phyloP scores from a whole-genome alignment of 441 rosid species.

The Flueggea neowawraea region DNA sequence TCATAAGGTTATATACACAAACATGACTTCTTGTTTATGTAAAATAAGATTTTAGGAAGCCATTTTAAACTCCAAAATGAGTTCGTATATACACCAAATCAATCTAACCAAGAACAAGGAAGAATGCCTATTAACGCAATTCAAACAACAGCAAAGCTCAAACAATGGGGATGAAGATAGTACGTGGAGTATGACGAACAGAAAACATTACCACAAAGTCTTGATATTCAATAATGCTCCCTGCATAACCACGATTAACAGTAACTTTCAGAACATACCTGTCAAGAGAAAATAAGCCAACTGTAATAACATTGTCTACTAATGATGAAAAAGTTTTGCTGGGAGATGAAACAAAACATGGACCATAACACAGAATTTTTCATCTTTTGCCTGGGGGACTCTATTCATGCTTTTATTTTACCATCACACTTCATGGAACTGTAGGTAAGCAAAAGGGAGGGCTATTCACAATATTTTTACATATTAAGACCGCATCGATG shows the following conservation, averaged over 20 bases:
- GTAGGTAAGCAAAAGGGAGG: no score
- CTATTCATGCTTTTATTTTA: neutral
- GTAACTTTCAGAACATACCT: conserved; percentile 98
- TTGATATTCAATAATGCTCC: conserved; percentile 85
- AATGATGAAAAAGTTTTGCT: neutral
- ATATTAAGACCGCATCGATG: no score
- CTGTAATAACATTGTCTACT: neutral
- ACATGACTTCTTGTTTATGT: no score
- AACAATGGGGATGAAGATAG: neutral
- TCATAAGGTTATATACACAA: no score
- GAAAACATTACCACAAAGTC: conserved; percentile 74
- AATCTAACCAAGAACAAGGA: no score
- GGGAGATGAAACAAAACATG: no score
- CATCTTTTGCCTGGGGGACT: neutral
- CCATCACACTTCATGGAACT: neutral
- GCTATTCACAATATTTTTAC: no score
- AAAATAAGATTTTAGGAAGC: no score
- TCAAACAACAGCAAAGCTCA: neutral
- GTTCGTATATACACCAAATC: no score
- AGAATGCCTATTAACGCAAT: no score
- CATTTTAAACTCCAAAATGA: no score
- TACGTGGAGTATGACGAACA: neutral
- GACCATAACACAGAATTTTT: neutral
- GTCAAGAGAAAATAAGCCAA: conserved; percentile 12
- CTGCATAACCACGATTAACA: conserved; percentile 74